A percentile compares a stretch with the other conserved stretches of the same genome.
Conservation (phyloP, 495 filamentous ascomycete genomes). For the Tetracladium setigerum region DNA sequence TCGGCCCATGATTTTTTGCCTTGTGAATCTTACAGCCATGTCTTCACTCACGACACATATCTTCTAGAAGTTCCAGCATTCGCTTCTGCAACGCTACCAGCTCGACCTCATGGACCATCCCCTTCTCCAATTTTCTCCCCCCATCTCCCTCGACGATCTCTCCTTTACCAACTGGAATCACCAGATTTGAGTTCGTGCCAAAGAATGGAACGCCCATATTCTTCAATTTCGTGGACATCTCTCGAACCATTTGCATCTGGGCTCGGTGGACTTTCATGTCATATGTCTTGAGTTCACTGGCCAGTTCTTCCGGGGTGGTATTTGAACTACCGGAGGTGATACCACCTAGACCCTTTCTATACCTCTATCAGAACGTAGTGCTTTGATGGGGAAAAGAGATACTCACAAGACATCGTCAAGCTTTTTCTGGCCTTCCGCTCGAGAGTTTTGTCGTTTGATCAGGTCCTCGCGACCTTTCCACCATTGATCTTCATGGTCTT, state of each 20-base stretch:
- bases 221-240: conserved; percentile 47
- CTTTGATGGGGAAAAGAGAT: neutral
- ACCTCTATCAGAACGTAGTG: neutral
- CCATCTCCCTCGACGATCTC: conserved; percentile 1
- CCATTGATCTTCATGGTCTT: conserved; percentile 59
- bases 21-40: no score
- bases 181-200: conserved; percentile 35
- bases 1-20: no score
- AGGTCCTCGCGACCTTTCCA: conserved; percentile 46
- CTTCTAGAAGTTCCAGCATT: conserved; percentile 56
- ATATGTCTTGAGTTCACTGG: conserved; percentile 47
- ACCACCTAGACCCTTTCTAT: conserved; percentile 23
- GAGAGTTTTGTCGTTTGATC: conserved; percentile 37
- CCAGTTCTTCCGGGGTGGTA: conserved; percentile 33
- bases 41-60: conserved; percentile 43
- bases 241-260: conserved; percentile 48
- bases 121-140: conserved; percentile 1
- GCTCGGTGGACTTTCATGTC: conserved; percentile 56
- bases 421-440: conserved; percentile 43
- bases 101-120: conserved; percentile 36
- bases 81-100: conserved; percentile 44
- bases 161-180: conserved; percentile 19
- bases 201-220: conserved; percentile 62
- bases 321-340: conserved; percentile 31
- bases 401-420: conserved; percentile 39